Evolutionary conservation across 2,329 filamentous ascomycete genomes (phyloP).

Genomic region (Aspergillus hiratsukae): DNA sequence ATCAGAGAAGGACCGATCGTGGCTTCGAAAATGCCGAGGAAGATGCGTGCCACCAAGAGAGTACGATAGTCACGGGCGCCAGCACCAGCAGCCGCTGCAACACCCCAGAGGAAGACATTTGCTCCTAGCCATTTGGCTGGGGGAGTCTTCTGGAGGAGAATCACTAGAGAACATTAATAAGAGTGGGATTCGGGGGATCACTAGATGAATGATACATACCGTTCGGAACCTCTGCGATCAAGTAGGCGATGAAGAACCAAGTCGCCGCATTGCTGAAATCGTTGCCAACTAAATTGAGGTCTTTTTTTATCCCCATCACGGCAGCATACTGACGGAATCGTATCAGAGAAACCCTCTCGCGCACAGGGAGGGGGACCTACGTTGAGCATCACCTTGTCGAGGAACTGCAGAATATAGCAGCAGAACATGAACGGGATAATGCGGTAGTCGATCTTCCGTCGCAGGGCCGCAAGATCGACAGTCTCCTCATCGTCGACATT

Average conservation of each 20-base stretch:
- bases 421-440: slow-evolving; percentile 60
- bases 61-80: slow-evolving; percentile 52
- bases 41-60: slow-evolving; percentile 53
- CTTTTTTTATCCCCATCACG: slow-evolving; percentile 59
- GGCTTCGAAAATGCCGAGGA: slow-evolving; percentile 58
- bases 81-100: slow-evolving; percentile 42
- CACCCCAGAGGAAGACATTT: slow-evolving; percentile 58
- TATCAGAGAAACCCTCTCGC: background rate
- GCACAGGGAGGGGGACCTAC: slow-evolving; percentile 29
- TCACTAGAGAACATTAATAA: slow-evolving; percentile 34
- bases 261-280: slow-evolving; percentile 61
- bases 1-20: slow-evolving; percentile 58
- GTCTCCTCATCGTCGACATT: slow-evolving; percentile 18
- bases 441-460: slow-evolving; percentile 55
- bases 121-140: slow-evolving; percentile 57
- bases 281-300: slow-evolving; percentile 54
- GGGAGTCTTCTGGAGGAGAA: slow-evolving; percentile 57
- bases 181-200: background rate
- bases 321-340: slow-evolving; percentile 51
- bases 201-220: slow-evolving; percentile 33
- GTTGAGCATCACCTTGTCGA: slow-evolving; percentile 62
- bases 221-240: slow-evolving; percentile 57
- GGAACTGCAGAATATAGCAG: slow-evolving; percentile 59
- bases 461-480: slow-evolving; percentile 44
- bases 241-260: slow-evolving; percentile 59